Evolutionary conservation across 148 eudicot genomes (phyloP), one percentile per base, ranked within the genome.

Genomic region (Tetragonia tetragonoides): DNA sequence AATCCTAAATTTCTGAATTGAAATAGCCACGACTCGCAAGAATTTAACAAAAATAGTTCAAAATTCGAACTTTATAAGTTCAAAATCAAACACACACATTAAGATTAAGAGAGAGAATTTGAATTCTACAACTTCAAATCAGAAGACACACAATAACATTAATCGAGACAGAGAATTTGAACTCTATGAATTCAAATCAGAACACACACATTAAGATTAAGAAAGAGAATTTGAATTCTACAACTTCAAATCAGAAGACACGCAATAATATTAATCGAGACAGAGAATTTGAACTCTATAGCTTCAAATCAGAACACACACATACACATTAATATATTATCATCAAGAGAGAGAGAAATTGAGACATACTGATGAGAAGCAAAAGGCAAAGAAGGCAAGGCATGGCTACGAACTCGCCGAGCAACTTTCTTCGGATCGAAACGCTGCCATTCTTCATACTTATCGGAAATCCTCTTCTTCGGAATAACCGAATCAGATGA

Each of bases 381-480:
- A 62, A 93, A 93, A 56, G 93, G 89, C 90, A 83, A 76, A 76
- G 90, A 89, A 78, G 96, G 91, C 56, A 86, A 77, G 10, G 91
- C 86, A 57, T 83, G 91, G 53, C 78, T 79, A 21, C 91, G 86
- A 57, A 68, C 83, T 66, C 85, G 79, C 7, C 83, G 75, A 44
- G 23, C 56, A 63, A 20, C 73, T 76, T 70, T 89, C 56, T 80
- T 87, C 69, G 80, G 24, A 78, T 86, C 88, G 75, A 87, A 81
- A 16, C 66, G 76, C 17, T 40, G 79, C 88, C 88, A 82, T 20
- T 88, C 87, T 51, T 87, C 88, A 47, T 80, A 64, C 82, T 87
- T 89, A n/a, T 84, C 88, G 0, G 73, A 80, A 28, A 69, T 69
- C 24, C 77, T 70, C 57, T 82, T 84, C 60, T 77, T 85, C 79